Evolutionary conservation across 2,329 filamentous ascomycete genomes (phyloP), one percentile per base, ranked within the genome.

Genomic region (Alternaria arborescens): DNA sequence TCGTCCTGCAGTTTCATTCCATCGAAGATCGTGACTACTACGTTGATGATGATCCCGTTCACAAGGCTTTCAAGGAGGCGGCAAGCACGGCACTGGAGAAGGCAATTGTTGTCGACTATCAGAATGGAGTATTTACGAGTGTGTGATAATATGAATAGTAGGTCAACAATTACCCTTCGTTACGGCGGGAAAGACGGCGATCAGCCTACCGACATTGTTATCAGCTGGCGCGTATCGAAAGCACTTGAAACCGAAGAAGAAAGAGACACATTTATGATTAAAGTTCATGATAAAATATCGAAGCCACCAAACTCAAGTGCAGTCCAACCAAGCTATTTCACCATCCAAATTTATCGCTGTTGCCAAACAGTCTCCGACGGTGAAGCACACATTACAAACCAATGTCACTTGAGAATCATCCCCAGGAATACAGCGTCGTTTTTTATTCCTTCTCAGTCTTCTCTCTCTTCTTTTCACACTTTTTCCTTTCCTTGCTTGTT

Each of bases 21-120:
- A 56, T 69, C 3, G 76, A 77, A 42, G 80, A 83, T 53, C 72
- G 81, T 28, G 75, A 82, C 55, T 82, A 80, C 61, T 83, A 82
- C 57, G 77, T 82, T 22, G 69, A 78, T 18, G 60, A 77, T 0
- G 81, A 83, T 60, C 77, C 77, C 5, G 72, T 70, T 0, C 81
- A 83, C 47, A 64, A 78, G 44, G 70, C 67, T 0, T 82, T 83
- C 65, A 77, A 80, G 43, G 68, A 74, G 28, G 65, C 66, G n/a
- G 70, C 76, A 28, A 60, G 61, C 1, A 63, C 70, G 7, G 62
- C 78, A 16, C 58, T 82, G 1, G 77, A 80, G 48, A 79, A 80
- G 54, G 72, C 73, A 3, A 74, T 77, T 8, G 80, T 82, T 4
- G 65, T 83, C 8, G 80, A 82, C 53, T 82, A 75, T 52, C 71